Base-by-base conservation (phyloP, 345 rosid genomes). In the Litchi chinensis region DNA sequence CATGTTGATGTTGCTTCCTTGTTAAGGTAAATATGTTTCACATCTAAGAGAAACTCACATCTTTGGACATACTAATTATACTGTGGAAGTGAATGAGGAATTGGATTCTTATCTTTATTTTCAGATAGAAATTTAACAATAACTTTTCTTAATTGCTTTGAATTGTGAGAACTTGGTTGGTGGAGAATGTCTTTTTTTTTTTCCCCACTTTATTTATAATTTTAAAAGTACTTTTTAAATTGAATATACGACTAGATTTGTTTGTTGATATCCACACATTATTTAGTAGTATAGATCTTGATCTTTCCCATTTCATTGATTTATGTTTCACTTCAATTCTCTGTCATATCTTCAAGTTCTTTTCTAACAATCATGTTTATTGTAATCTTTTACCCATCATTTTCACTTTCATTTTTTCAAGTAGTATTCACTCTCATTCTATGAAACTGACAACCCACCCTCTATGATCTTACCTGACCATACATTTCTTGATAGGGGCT, bases 331-430 rank as follows among this genome's bases (percentile, higher is more conserved):
- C 16, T 22, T 65, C 13, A 26, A 56, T 1, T 26, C 15, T 10
- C 15, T 37, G 63, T 24, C 79, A 44, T 32, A 32, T 68, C 56
- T 75, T 68, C 75, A 26, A 46, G 78, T 48, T 80, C 18, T 60
- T 79, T 71, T 71, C 64, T 7, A 22, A 16, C 39, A 19, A 64
- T 65, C 64, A 74, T 64, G 73, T 80, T 75, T 64, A 64, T 54
- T 46, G 1, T 46, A 10, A 21, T 70, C 26, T 39, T 63, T 11
- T n/a, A 56, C 60, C 73, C 81, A 54, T 76, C 67, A n/a, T 56
- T 67, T 52, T 44, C 37, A 66, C 66, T 70, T 70, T 26, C 22
- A 16, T 37, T 68, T 66, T 37, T 32, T 3, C 6, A n/a, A 41
- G 37, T 2, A 32, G 4, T 32, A 60, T 73, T 62, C 24, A 50